phyloP scores from a whole-genome alignment of 306 rosid genomes.

The Erythrophleum fordii region DNA sequence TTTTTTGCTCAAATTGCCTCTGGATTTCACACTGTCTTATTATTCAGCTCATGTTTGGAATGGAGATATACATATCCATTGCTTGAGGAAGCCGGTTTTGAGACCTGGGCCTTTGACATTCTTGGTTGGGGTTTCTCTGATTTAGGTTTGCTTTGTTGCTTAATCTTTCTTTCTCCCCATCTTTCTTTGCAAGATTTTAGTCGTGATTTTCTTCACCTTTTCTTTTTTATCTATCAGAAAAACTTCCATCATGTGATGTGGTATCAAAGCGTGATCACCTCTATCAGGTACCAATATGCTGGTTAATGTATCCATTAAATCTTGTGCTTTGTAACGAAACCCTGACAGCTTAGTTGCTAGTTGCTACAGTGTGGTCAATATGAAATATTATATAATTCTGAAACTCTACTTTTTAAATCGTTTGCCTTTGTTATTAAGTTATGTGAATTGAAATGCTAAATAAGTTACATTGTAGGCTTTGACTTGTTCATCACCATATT shows the following conservation, averaged over 20 bases:
- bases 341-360: not conserved
- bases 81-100: conserved; percentile 83
- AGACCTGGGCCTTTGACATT: conserved; percentile 94
- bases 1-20: conserved; percentile 34
- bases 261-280: conserved; percentile 82
- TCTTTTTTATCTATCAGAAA: conserved; percentile 56
- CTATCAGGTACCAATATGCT: conserved; percentile 65
- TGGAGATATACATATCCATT: conserved; percentile 89
- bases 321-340: conserved; percentile 6
- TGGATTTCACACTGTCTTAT: conserved; percentile 47
- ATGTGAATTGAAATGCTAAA: conserved; percentile 21
- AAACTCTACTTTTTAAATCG: not conserved
- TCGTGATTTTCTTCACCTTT: conserved; percentile 3
- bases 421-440: conserved; percentile 2
- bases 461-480: conserved; percentile 8
- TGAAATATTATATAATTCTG: not conserved
- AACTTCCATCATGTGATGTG: conserved; percentile 74
- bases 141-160: conserved; percentile 64
- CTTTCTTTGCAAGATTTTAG: not conserved
- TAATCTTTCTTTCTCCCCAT: conserved; percentile 7
- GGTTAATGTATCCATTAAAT: conserved; percentile 7
- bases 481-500: conserved; percentile 27
- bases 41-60: conserved; percentile 94
- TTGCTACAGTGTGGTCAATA: not conserved
- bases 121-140: conserved; percentile 99